A percentile compares a stretch with the other conserved stretches of the same genome.
These are phyloP conservation scores for Petunia axillaris DNA, from an alignment of 257 asterid species.

Conservation along the genomic window DNA sequence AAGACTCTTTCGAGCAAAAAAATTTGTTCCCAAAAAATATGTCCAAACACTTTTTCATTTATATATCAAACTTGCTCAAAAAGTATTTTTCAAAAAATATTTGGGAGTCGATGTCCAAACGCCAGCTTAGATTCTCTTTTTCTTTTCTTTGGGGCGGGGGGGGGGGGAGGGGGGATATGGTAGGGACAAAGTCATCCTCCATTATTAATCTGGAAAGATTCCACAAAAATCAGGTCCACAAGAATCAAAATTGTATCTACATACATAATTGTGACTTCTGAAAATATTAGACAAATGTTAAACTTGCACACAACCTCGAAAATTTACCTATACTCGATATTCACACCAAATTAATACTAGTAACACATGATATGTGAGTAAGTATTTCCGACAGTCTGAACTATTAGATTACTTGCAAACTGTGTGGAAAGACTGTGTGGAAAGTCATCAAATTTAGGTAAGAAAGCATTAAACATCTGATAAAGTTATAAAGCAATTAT, in stretches of 20 bases:
- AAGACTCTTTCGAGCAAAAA: too few relatives aligned
- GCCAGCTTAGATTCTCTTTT: too few relatives aligned
- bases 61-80: too few relatives aligned
- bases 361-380: too few relatives aligned
- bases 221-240: slow-evolving; percentile 27
- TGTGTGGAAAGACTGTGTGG: not conserved
- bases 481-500: slow-evolving; percentile 20
- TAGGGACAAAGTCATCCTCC: slow-evolving; percentile 4
- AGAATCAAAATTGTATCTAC: slow-evolving; percentile 21
- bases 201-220: slow-evolving; percentile 23
- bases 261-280: not conserved
- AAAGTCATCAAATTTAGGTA: slow-evolving; percentile 44
- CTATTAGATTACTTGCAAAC: too few relatives aligned
- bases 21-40: too few relatives aligned
- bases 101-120: too few relatives aligned
- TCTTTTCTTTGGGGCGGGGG: not conserved
- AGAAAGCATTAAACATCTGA: slow-evolving; percentile 24
- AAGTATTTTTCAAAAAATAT: too few relatives aligned
- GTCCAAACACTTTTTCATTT: too few relatives aligned
- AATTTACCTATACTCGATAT: too few relatives aligned
- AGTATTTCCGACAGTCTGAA: too few relatives aligned
- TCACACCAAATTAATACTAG: too few relatives aligned
- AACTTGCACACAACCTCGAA: not conserved
- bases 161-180: not conserved
- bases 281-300: slow-evolving; percentile 17